A percentile compares a stretch with the other conserved stretches of the same genome.
phyloP scores from a whole-genome alignment of 129 eudicot species.

The Deinandra increscens region DNA sequence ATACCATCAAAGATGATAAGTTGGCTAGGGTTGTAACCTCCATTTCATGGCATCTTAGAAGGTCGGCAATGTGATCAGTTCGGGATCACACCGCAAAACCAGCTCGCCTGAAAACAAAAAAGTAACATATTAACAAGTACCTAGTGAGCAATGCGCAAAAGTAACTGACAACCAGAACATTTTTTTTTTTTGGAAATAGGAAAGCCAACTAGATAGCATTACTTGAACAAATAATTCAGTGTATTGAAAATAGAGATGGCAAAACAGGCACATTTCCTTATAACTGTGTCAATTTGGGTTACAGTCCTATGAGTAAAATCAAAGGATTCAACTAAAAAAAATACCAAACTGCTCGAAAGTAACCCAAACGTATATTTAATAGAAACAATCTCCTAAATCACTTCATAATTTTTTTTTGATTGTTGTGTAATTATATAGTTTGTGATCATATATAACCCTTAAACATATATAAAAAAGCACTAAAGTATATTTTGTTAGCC shows the following conservation, averaged over 20 bases:
- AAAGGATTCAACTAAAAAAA: no score
- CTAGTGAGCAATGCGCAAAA: neutral
- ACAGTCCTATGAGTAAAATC: neutral
- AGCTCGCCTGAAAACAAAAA: constrained; percentile 47
- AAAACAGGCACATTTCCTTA: neutral
- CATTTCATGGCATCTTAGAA: constrained; percentile 48
- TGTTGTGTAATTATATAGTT: neutral
- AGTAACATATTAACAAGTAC: neutral
- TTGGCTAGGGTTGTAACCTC: constrained; percentile 70
- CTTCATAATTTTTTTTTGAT: neutral
- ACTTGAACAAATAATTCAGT: neutral
- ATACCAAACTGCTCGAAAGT: neutral
- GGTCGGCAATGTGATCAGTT: constrained; percentile 41
- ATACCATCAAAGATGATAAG: constrained; percentile 66
- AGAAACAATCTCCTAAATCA: neutral
- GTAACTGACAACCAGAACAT: neutral
- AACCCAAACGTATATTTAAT: neutral
- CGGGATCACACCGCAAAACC: constrained; percentile 77
- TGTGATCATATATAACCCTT: neutral
- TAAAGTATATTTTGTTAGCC: no score
- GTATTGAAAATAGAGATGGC: neutral
- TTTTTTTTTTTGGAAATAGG: neutral
- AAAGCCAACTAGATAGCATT: neutral
- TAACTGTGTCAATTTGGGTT: neutral
- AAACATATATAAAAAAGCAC: neutral